Conservation (phyloP, 2,329 filamentous ascomycete species). For the Beauveria sp. region DNA sequence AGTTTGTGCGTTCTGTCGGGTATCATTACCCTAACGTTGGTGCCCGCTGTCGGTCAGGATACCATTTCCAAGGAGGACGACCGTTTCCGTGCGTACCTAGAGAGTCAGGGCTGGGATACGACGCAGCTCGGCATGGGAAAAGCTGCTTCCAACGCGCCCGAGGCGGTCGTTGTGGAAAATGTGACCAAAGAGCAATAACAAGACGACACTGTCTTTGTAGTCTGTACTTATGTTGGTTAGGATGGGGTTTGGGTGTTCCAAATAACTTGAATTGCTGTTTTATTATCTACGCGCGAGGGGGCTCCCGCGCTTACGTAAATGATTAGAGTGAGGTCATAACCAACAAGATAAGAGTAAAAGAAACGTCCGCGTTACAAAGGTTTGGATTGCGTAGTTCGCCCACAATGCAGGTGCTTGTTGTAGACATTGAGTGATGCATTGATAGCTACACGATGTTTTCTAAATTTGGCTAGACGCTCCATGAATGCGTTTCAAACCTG, state of each 20-base stretch:
- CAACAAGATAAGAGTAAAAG: too few relatives aligned
- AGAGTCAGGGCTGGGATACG: conserved; percentile 69
- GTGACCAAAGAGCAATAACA: not conserved
- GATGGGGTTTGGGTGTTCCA: too few relatives aligned
- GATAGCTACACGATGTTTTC: too few relatives aligned
- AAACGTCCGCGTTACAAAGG: too few relatives aligned
- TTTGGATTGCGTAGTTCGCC: too few relatives aligned
- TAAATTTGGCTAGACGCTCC: too few relatives aligned
- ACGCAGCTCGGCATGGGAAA: conserved; percentile 39
- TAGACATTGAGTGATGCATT: not conserved
- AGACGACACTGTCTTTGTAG: not conserved
- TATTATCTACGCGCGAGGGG: too few relatives aligned
- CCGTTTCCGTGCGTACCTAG: conserved; percentile 69
- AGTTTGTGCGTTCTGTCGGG: conserved; percentile 69
- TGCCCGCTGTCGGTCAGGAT: conserved; percentile 77
- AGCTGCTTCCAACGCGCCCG: conserved; percentile 13
- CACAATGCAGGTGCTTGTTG: not conserved
- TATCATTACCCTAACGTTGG: conserved; percentile 31
- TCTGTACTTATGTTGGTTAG: not conserved
- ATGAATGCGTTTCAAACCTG: too few relatives aligned
- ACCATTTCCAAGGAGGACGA: conserved; percentile 74
- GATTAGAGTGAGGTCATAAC: too few relatives aligned
- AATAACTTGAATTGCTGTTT: too few relatives aligned
- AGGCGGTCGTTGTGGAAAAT: not conserved
- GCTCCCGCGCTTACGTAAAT: too few relatives aligned